Percentiles rank a stretch among this genome's conserved stretches.
phyloP scores from a whole-genome alignment of 352 stramenopile species.

The Stephanocyclus meneghinianus region DNA sequence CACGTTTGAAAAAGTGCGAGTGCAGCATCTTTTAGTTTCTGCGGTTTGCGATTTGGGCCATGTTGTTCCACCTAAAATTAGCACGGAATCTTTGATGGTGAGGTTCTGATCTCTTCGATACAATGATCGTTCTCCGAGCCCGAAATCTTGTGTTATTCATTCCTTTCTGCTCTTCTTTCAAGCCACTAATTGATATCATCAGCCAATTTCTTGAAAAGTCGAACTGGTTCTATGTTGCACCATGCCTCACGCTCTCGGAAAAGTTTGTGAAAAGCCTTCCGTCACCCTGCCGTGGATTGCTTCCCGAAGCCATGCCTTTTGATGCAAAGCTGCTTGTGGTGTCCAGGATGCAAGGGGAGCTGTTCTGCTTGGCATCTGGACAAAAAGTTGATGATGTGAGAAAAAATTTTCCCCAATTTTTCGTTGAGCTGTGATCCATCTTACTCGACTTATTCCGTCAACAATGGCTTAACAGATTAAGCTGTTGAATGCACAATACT shows the following conservation, averaged over 20 bases:
- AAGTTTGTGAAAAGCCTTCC: slow-evolving; percentile 34
- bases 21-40: slow-evolving; percentile 28
- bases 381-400: slow-evolving; percentile 28
- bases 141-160: slow-evolving; percentile 5
- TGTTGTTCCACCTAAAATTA: slow-evolving; percentile 24
- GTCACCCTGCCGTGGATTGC: slow-evolving; percentile 14
- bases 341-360: slow-evolving; percentile 36
- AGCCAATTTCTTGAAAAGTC: slow-evolving; percentile 23
- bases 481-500: slow-evolving; percentile 10
- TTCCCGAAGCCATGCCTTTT: slow-evolving; percentile 18
- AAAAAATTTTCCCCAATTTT: not conserved
- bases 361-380: slow-evolving; percentile 23
- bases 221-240: slow-evolving; percentile 41
- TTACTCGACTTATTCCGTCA: not conserved
- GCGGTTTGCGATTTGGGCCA: slow-evolving; percentile 25
- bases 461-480: not conserved
- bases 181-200: slow-evolving; percentile 33
- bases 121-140: not conserved
- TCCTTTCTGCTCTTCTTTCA: not conserved
- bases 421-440: not conserved
- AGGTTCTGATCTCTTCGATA: not conserved
- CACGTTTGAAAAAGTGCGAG: not conserved
- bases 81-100: slow-evolving; percentile 33
- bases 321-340: slow-evolving; percentile 20
- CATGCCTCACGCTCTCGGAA: slow-evolving; percentile 25